Evolutionary conservation across 495 filamentous ascomycete genomes (phyloP), one percentile per base, ranked within the genome.

Genomic region (Poronia punctata): DNA sequence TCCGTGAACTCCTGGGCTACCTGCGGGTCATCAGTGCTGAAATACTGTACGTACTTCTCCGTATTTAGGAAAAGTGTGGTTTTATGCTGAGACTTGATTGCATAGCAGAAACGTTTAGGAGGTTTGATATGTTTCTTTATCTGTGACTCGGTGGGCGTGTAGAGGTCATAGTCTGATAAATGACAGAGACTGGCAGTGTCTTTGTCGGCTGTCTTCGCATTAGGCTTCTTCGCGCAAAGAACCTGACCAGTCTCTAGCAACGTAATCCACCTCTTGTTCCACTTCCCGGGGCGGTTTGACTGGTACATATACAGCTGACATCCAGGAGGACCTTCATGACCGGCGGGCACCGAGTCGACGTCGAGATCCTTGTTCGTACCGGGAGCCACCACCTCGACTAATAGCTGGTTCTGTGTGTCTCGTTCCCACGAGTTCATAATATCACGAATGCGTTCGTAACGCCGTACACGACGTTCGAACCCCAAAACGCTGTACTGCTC

Each of bases 21-120:
- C 2, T 67, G 50, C 10, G 70, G 66, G 46, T 95, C 84, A 12
- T 84, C 84, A 6, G 82, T 88, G 28, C 77, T 77, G 62, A 98
- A 94, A 59, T 88, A 95, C 46, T 97, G 90, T 8, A 93, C 80
- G 57, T 85, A 98, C 41, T 88, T 88, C 17, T 84, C 78, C 0
- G 80, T 83, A 23, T 79, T 81, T 24, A 85, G 55, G 52, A 97
- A 98, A 54, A 95, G 79, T 23, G 73, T 82, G 4, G 82, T 80
- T 51, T 93, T 95, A 55, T 97, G 82, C 60, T 95, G 92, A 46
- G 86, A 93, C 58, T 95, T 96, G 49, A 98, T 72, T 3, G 86
- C 89, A 53, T 82, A 89, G 59, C 86, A 95, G 39, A 80, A 68
- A 52, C 79, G 82, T 51, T 86, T 89, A 0, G 86, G 86, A 1